Evolutionary conservation across 2,329 filamentous ascomycete genomes (phyloP).

Genomic region (Colletotrichum sp.): DNA sequence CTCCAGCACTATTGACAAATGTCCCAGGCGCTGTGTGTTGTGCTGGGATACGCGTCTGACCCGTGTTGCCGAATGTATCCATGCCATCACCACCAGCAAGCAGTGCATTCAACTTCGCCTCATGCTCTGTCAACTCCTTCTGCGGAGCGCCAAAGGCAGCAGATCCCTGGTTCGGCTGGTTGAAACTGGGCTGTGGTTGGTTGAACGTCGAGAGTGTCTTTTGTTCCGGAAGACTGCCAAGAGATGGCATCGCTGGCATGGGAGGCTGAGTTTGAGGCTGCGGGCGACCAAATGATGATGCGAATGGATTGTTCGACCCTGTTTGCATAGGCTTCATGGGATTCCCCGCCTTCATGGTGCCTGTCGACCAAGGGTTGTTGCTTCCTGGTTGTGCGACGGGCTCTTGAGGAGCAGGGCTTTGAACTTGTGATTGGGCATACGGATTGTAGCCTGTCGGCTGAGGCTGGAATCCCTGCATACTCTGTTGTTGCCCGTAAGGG

Average conservation of each 20-base stretch:
- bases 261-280: conserved; percentile 59
- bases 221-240: conserved; percentile 82
- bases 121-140: conserved; percentile 65
- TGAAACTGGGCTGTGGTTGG: conserved; percentile 40
- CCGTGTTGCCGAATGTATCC: conserved; percentile 98
- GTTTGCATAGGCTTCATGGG: conserved; percentile 82
- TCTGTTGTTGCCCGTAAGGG: conserved; percentile 64
- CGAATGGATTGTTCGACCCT: conserved; percentile 98
- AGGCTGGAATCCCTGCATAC: conserved; percentile 50
- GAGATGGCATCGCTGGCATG: conserved; percentile 59
- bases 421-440: conserved; percentile 48
- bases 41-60: conserved; percentile 90
- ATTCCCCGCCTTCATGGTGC: conserved; percentile 59
- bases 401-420: conserved; percentile 56
- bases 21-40: conserved; percentile 96
- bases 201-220: conserved; percentile 69
- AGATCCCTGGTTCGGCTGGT: conserved; percentile 44
- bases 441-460: conserved; percentile 61
- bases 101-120: conserved; percentile 83
- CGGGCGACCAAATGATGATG: conserved; percentile 70
- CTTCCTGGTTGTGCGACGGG: conserved; percentile 75
- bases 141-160: conserved; percentile 39
- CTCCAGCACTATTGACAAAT: conserved; percentile 94
- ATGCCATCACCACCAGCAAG: conserved; percentile 88
- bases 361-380: conserved; percentile 91